Percentiles rank a stretch among this genome's conserved stretches.
Evolutionary conservation across 2,329 filamentous ascomycete species (phyloP).

Genomic region (Xylaria sp.): DNA sequence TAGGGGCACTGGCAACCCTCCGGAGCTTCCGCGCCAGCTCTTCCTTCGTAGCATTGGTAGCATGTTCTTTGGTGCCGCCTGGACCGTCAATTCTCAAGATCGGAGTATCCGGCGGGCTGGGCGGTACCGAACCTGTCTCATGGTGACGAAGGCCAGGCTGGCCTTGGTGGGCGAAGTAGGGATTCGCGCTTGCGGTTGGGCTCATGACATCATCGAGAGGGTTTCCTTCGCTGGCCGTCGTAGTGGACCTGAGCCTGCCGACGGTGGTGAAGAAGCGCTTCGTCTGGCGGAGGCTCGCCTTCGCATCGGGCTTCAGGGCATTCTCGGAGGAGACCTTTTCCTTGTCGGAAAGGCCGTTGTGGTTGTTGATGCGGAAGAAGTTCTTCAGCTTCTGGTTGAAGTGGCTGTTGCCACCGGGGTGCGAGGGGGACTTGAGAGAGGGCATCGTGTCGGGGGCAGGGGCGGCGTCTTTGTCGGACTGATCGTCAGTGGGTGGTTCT

Average conservation of each 20-base stretch:
- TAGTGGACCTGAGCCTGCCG: slow-evolving; percentile 87
- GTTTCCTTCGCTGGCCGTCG: slow-evolving; percentile 92
- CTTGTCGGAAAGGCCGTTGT: slow-evolving; percentile 53
- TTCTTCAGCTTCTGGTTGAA: slow-evolving; percentile 76
- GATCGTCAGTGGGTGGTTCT: slow-evolving; percentile 28
- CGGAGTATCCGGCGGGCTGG: slow-evolving; percentile 91
- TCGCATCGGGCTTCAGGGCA: slow-evolving; percentile 65
- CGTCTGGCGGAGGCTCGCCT: slow-evolving; percentile 80
- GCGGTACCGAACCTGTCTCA: slow-evolving; percentile 91
- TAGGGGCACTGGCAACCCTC: slow-evolving; percentile 94
- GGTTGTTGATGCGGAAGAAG: slow-evolving; percentile 75
- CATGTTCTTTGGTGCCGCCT: slow-evolving; percentile 71
- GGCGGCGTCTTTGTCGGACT: slow-evolving; percentile 10
- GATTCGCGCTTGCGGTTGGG: slow-evolving; percentile 93
- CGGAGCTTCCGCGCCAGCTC: slow-evolving; percentile 92
- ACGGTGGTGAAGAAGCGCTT: slow-evolving; percentile 88
- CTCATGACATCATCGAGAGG: slow-evolving; percentile 88
- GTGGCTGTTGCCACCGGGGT: slow-evolving; percentile 63
- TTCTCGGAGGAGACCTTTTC: slow-evolving; percentile 46
- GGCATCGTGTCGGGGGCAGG: slow-evolving; percentile 53
- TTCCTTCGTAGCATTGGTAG: slow-evolving; percentile 85
- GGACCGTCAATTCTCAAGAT: slow-evolving; percentile 77
- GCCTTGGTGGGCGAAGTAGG: slow-evolving; percentile 97
- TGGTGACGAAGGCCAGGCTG: slow-evolving; percentile 92
- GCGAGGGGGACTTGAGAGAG: slow-evolving; percentile 62